Conservation (phyloP, 108 stramenopile species). For the Stephanodiscus minutulus region DNA sequence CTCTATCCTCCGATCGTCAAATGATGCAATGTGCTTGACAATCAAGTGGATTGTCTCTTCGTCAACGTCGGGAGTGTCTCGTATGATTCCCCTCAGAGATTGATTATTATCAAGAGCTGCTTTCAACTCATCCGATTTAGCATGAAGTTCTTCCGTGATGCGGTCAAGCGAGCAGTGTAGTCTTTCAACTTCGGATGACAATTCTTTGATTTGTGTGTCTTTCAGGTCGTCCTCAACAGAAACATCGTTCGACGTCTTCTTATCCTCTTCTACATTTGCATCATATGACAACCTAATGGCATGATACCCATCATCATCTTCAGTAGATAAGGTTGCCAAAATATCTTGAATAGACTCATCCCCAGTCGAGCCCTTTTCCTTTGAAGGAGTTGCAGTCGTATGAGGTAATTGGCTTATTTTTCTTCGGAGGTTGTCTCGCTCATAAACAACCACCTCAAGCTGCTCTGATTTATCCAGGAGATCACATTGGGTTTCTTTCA, state of each 20-base stretch:
- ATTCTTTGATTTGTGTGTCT: constrained; percentile 25
- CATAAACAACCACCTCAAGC: constrained; percentile 30
- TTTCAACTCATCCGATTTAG: constrained; percentile 33
- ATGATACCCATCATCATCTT: constrained; percentile 10
- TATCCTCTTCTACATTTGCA: constrained; percentile 1
- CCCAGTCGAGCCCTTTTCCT: constrained; percentile 57
- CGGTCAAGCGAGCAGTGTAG: constrained; percentile 27
- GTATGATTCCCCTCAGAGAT: constrained; percentile 20
- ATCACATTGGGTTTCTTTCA: constrained; percentile 35
- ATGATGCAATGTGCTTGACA: constrained; percentile 28
- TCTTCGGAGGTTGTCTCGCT: constrained; percentile 21
- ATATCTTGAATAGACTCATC: constrained; percentile 42
- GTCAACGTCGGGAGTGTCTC: constrained; percentile 37
- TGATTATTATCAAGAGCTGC: constrained; percentile 33
- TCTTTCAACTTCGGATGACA: constrained; percentile 29
- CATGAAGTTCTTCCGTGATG: constrained; percentile 20
- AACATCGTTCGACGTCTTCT: background rate
- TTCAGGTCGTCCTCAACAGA: constrained; percentile 12
- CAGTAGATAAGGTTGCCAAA: constrained; percentile 31
- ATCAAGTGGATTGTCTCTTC: constrained; percentile 41
- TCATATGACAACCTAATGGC: background rate
- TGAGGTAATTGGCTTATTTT: background rate
- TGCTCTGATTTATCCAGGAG: constrained; percentile 36
- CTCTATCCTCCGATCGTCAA: constrained; percentile 15
- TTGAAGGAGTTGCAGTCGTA: constrained; percentile 28